A percentile compares a stretch with the other conserved stretches of the same genome.
These are phyloP conservation scores for Cystofilobasidium ferigula DNA, from an alignment of 768 basidiomycete genomes.

Conservation along the genomic window DNA sequence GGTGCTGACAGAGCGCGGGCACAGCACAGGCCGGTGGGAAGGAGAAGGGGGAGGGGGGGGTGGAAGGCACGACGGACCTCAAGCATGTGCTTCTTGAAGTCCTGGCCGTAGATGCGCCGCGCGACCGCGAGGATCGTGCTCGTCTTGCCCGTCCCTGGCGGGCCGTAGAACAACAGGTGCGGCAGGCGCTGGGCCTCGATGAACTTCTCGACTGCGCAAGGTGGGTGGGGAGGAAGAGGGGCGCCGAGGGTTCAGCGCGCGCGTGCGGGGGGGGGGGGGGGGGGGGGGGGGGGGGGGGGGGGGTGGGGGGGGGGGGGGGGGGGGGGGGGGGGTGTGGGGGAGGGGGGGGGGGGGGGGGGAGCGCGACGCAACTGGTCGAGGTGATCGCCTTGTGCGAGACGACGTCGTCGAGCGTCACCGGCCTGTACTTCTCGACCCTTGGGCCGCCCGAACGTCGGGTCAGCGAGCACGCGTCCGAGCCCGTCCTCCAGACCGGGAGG, in stretches of 20 bases:
- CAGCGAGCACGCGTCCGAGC: neutral
- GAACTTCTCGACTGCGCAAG: conserved; percentile 79
- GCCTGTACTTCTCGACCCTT: conserved; percentile 98
- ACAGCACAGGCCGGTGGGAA: neutral
- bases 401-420: conserved; percentile 79
- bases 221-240: neutral
- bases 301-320: too few relatives aligned
- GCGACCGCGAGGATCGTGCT: conserved; percentile 94
- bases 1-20: too few relatives aligned
- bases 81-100: conserved; percentile 81
- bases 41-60: neutral
- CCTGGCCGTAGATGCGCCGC: conserved; percentile 77
- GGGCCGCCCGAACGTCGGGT: neutral
- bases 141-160: conserved; percentile 93
- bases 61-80: conserved; percentile 62
- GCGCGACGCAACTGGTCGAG: conserved; percentile 61
- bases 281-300: too few relatives aligned
- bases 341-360: neutral
- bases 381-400: conserved; percentile 96
- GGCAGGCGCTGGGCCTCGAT: conserved; percentile 89
- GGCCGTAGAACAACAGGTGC: conserved; percentile 92
- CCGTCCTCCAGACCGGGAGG: neutral
- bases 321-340: too few relatives aligned
- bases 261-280: too few relatives aligned
- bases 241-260: conserved; percentile 15